Evolutionary conservation across 2,329 filamentous ascomycete species (phyloP).

Genomic region (Microdochium paspali): DNA sequence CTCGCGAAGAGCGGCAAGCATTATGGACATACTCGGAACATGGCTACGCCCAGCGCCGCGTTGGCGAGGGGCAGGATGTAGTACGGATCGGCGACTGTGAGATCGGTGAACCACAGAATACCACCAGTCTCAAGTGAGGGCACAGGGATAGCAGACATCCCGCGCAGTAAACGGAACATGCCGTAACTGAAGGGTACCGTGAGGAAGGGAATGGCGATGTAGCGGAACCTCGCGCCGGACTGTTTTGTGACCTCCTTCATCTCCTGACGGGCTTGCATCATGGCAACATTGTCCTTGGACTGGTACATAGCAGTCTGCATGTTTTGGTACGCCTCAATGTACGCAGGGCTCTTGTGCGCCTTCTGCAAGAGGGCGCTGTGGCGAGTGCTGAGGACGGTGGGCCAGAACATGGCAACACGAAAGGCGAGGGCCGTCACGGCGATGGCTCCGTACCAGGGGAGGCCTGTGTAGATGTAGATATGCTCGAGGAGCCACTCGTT

Average conservation of each 20-base stretch:
- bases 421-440: slow-evolving; percentile 53
- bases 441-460: slow-evolving; percentile 80
- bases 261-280: slow-evolving; percentile 35
- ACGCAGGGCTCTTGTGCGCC: slow-evolving; percentile 44
- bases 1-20: too few species aligned
- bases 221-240: slow-evolving; percentile 42
- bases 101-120: slow-evolving; percentile 67
- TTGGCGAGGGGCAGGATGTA: slow-evolving; percentile 62
- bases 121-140: slow-evolving; percentile 66
- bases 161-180: slow-evolving; percentile 66
- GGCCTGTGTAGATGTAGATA: slow-evolving; percentile 63
- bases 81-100: slow-evolving; percentile 68
- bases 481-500: slow-evolving; percentile 76
- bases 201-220: slow-evolving; percentile 45
- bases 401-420: slow-evolving; percentile 56
- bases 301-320: slow-evolving; percentile 31
- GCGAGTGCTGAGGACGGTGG: slow-evolving; percentile 53
- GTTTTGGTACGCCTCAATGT: slow-evolving; percentile 37
- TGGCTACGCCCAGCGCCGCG: slow-evolving; percentile 43
- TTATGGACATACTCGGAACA: slow-evolving; percentile 42
- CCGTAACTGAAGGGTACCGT: slow-evolving; percentile 66
- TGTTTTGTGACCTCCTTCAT: slow-evolving; percentile 39
- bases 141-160: slow-evolving; percentile 70
- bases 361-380: slow-evolving; percentile 51
- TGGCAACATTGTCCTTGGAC: slow-evolving; percentile 33